These are phyloP conservation scores for Boletus subparvulus DNA, from an alignment of 768 basidiomycete species.

Conservation along the genomic window DNA sequence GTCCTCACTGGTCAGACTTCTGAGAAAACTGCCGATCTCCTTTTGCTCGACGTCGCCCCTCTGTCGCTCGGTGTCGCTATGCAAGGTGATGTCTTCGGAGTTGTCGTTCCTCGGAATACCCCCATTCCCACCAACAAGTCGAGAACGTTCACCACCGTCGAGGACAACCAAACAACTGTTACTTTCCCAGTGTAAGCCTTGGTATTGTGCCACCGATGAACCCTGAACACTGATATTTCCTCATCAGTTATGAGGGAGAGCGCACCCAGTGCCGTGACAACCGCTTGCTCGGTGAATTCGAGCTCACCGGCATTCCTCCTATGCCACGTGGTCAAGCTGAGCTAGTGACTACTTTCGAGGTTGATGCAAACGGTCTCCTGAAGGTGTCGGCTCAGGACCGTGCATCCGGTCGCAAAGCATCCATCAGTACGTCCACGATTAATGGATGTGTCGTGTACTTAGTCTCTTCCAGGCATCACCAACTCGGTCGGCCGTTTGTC, in stretches of 20 bases:
- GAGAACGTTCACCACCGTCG: constrained; percentile 97
- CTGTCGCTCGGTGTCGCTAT: constrained; percentile 99
- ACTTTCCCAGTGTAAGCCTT: constrained; percentile 92
- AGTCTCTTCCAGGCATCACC: constrained; percentile 70
- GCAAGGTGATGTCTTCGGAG: constrained; percentile 99
- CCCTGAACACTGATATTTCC: constrained; percentile 7
- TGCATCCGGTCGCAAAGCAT: constrained; percentile 98
- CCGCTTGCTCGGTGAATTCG: constrained; percentile 98
- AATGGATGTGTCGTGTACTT: not conserved
- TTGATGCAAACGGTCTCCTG: constrained; percentile 98
- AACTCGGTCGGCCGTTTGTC: constrained; percentile 99
- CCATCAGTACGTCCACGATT: constrained; percentile 68
- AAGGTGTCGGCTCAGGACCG: constrained; percentile 99
- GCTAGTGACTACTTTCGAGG: constrained; percentile 98
- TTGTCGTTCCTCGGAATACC: constrained; percentile 99
- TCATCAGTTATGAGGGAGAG: constrained; percentile 89
- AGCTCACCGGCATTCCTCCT: constrained; percentile 97
- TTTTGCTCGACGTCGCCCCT: constrained; percentile 97
- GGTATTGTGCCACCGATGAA: not conserved
- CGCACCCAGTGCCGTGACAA: constrained; percentile 99
- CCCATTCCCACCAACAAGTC: constrained; percentile 99
- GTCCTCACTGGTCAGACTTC: constrained; percentile 98
- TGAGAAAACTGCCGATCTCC: constrained; percentile 97
- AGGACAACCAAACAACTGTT: constrained; percentile 99
- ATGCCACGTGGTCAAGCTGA: constrained; percentile 99